Evolutionary conservation across 2,329 filamentous ascomycete genomes (phyloP).

Genomic region (Geosmithia flava): DNA sequence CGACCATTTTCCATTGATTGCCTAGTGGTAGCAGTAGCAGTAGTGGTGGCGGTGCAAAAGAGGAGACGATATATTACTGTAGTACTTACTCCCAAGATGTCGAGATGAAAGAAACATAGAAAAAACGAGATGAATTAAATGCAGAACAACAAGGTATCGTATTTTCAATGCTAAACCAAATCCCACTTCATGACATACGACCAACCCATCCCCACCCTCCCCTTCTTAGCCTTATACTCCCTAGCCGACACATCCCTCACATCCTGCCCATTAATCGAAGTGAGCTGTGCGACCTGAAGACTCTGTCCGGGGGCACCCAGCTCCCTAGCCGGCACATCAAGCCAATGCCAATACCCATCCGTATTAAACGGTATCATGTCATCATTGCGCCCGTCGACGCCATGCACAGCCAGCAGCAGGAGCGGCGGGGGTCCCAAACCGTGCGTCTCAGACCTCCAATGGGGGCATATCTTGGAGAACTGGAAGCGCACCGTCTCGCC

Average conservation of each 20-base stretch:
- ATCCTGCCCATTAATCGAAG: slow-evolving; percentile 29
- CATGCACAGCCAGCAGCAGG: slow-evolving; percentile 57
- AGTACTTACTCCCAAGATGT: too few species aligned
- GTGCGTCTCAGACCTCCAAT: slow-evolving; percentile 65
- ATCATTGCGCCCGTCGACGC: slow-evolving; percentile 52
- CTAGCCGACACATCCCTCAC: slow-evolving; percentile 34
- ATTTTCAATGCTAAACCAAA: slow-evolving; percentile 18
- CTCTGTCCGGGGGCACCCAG: slow-evolving; percentile 59
- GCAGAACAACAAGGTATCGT: too few species aligned
- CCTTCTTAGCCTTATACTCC: slow-evolving; percentile 30
- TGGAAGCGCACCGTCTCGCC: slow-evolving; percentile 58
- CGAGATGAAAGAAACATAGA: too few species aligned
- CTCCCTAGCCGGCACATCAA: slow-evolving; percentile 55
- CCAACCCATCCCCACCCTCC: slow-evolving; percentile 31
- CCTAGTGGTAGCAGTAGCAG: too few species aligned
- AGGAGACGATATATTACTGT: too few species aligned
- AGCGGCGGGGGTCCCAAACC: slow-evolving; percentile 55
- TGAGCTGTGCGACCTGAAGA: slow-evolving; percentile 52
- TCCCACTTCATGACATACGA: slow-evolving; percentile 35
- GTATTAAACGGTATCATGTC: slow-evolving; percentile 61
- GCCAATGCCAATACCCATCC: slow-evolving; percentile 73
- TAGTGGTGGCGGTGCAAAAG: too few species aligned
- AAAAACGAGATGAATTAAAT: too few species aligned
- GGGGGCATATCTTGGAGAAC: slow-evolving; percentile 66
- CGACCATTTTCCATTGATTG: too few species aligned